Conservation (phyloP, 352 stramenopile genomes). For the Phytophthora citrophthora region DNA sequence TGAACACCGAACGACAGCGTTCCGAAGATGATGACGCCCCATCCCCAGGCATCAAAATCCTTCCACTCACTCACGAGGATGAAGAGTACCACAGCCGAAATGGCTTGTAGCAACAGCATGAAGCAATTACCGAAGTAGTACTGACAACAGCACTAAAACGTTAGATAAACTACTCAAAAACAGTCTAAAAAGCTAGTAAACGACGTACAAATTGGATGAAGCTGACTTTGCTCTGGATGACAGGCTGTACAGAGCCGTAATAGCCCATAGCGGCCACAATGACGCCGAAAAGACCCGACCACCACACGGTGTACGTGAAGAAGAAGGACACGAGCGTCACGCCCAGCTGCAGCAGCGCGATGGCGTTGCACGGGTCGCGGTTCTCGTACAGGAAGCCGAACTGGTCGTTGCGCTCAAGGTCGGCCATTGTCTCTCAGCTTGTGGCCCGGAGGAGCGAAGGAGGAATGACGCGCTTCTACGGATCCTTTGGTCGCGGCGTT, state of each 20-base stretch:
- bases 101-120: slow-evolving; percentile 77
- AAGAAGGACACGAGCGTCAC: slow-evolving; percentile 75
- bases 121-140: slow-evolving; percentile 91
- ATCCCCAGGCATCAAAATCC: slow-evolving; percentile 76
- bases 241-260: slow-evolving; percentile 81
- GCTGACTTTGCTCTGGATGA: slow-evolving; percentile 90
- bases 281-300: slow-evolving; percentile 75
- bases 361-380: slow-evolving; percentile 83
- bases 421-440: slow-evolving; percentile 52
- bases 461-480: slow-evolving; percentile 28
- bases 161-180: too few species aligned
- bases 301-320: slow-evolving; percentile 88
- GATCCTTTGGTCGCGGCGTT: slow-evolving; percentile 24
- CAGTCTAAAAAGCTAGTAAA: neutral
- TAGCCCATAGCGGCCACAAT: slow-evolving; percentile 85
- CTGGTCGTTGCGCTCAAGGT: slow-evolving; percentile 72
- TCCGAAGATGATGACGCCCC: slow-evolving; percentile 72
- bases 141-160: slow-evolving; percentile 23
- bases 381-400: slow-evolving; percentile 88
- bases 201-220: slow-evolving; percentile 89
- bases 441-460: slow-evolving; percentile 1
- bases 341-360: slow-evolving; percentile 76
- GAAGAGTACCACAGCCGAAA: slow-evolving; percentile 77
- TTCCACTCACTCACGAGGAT: slow-evolving; percentile 83
- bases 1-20: slow-evolving; percentile 72